These are phyloP conservation scores for Porodaedalea pini DNA, from an alignment of 1,284 basidiomycete genomes.

Conservation along the genomic window DNA sequence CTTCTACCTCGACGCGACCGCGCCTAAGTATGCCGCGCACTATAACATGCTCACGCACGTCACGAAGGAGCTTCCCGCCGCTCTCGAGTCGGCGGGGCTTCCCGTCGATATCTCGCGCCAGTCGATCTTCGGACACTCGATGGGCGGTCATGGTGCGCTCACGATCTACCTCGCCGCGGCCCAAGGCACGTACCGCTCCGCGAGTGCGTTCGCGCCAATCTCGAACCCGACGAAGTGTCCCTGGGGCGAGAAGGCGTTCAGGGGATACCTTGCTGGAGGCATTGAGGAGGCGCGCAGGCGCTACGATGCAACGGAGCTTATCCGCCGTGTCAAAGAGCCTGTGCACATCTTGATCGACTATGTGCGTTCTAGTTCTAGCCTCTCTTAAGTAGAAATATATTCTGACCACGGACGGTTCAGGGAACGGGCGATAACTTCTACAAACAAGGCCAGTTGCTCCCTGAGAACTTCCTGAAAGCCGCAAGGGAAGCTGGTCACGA, in stretches of 20 bases:
- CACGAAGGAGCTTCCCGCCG: conserved; percentile 76
- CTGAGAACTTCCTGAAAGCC: conserved; percentile 82
- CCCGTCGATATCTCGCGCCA: conserved; percentile 67
- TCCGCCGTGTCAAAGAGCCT: conserved; percentile 61
- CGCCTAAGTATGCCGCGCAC: conserved; percentile 73
- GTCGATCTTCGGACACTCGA: conserved; percentile 82
- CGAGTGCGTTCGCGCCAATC: conserved; percentile 93
- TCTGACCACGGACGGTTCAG: conserved; percentile 35
- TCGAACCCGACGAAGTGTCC: conserved; percentile 83
- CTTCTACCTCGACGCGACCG: conserved; percentile 90
- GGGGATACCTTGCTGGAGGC: conserved; percentile 82
- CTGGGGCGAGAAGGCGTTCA: conserved; percentile 94
- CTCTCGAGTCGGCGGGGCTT: conserved; percentile 66
- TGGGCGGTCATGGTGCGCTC: conserved; percentile 96
- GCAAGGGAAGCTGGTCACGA: conserved; percentile 71
- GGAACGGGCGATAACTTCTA: conserved; percentile 87
- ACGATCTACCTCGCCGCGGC: conserved; percentile 80
- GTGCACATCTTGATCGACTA: conserved; percentile 84
- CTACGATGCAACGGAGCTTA: conserved; percentile 87
- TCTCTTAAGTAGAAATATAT: neutral
- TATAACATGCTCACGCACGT: conserved; percentile 92
- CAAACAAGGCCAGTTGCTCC: conserved; percentile 81
- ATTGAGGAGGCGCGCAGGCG: conserved; percentile 66
- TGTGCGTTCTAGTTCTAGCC: conserved; percentile 40
- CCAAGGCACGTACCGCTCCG: conserved; percentile 76